These are phyloP conservation scores for Annona cherimola DNA, from an alignment of 164 flowering plant genomes.

Conservation along the genomic window DNA sequence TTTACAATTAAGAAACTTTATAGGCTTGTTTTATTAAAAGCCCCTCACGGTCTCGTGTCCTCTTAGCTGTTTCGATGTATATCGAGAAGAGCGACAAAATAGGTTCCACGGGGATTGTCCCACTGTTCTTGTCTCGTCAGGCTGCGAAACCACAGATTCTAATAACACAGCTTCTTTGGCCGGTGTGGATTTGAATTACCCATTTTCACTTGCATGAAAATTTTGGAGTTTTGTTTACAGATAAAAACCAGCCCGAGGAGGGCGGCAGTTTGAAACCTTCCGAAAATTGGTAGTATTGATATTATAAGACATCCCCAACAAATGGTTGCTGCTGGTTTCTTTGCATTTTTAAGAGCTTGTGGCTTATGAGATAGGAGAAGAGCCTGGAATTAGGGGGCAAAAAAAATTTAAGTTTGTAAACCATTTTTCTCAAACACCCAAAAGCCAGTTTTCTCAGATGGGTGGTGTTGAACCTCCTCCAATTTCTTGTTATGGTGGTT, in stretches of 20 bases:
- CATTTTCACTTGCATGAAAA: background rate
- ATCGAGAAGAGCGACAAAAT: background rate
- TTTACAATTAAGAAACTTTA: too few relatives aligned
- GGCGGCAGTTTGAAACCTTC: background rate
- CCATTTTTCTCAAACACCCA: background rate
- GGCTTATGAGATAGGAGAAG: background rate
- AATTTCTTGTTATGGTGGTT: background rate
- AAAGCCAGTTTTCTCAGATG: background rate
- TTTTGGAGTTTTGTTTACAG: background rate
- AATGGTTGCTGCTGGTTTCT: background rate
- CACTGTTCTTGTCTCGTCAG: slow-evolving; percentile 21
- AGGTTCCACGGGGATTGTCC: slow-evolving; percentile 3
- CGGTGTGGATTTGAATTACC: background rate
- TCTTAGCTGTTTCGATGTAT: too few relatives aligned
- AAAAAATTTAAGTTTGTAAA: background rate
- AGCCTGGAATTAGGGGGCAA: background rate
- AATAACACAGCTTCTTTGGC: slow-evolving; percentile 1
- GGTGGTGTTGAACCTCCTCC: background rate
- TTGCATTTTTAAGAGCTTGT: background rate
- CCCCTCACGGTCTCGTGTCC: too few relatives aligned
- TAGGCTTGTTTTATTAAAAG: too few relatives aligned
- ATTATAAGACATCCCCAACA: background rate
- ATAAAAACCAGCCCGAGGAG: background rate
- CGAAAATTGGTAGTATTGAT: background rate
- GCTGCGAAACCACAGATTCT: slow-evolving; percentile 25